These are phyloP conservation scores for Termitomyces sp. DNA, from an alignment of 768 basidiomycete species.

Conservation along the genomic window DNA sequence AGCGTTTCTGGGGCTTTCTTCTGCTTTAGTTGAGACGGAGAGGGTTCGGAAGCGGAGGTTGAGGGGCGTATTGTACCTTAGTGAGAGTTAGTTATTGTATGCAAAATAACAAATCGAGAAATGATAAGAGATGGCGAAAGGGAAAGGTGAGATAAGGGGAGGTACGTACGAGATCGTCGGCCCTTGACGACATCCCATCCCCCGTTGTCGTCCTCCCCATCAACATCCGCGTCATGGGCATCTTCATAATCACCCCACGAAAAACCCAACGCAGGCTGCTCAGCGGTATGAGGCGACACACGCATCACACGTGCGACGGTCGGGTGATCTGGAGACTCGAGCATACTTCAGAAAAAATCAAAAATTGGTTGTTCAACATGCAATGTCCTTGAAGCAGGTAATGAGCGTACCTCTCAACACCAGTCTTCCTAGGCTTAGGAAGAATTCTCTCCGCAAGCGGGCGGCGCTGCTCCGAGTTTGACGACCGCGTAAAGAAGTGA, in stretches of 20 bases:
- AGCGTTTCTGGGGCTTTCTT: conserved; percentile 34
- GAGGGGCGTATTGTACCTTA: conserved; percentile 12
- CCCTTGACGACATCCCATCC: conserved; percentile 77
- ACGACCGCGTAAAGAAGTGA: conserved; percentile 18
- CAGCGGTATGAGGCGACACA: conserved; percentile 49
- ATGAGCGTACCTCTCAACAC: conserved; percentile 53
- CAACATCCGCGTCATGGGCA: conserved; percentile 35
- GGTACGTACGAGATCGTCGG: conserved; percentile 21
- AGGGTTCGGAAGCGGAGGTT: conserved; percentile 2
- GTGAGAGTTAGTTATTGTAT: not conserved
- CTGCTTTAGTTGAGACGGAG: conserved; percentile 4
- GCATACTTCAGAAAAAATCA: conserved; percentile 39
- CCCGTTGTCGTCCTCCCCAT: conserved; percentile 64
- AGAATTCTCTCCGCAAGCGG: conserved; percentile 59
- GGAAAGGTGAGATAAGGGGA: not conserved
- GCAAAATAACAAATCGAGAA: not conserved
- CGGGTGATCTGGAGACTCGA: conserved; percentile 52
- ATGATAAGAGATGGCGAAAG: not conserved
- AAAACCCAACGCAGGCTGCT: conserved; percentile 58
- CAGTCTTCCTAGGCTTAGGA: conserved; percentile 61
- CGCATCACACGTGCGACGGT: conserved; percentile 64
- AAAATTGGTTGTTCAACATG: too few relatives aligned
- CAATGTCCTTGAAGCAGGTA: not conserved
- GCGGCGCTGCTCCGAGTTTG: conserved; percentile 22
- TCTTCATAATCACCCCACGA: conserved; percentile 80